Percentiles rank a stretch among this genome's conserved stretches.
Conservation (phyloP, 2,329 filamentous ascomycete genomes). For the Parastagonospora avenae region DNA sequence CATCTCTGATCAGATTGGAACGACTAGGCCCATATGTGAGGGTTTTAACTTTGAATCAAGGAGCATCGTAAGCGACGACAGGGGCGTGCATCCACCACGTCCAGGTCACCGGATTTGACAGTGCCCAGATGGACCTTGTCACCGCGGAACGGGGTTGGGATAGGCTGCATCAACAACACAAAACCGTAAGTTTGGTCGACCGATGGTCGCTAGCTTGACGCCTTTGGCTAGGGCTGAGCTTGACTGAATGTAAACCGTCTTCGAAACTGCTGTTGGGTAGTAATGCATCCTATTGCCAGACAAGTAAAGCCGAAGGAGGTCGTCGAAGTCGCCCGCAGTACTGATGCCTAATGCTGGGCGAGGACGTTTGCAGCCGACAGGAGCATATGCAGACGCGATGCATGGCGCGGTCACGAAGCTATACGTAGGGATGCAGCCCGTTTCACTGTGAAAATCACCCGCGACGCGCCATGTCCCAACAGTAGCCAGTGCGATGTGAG, state of each 20-base stretch:
- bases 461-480: background rate
- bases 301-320: too few species aligned
- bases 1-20: conserved; percentile 1
- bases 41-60: conserved; percentile 14
- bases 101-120: conserved; percentile 1
- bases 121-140: background rate
- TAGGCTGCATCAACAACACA: conserved; percentile 19
- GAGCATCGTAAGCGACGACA: conserved; percentile 18
- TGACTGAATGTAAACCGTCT: too few species aligned
- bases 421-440: too few species aligned
- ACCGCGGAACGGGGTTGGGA: conserved; percentile 5
- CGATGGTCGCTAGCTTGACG: background rate
- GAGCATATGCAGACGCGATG: too few species aligned
- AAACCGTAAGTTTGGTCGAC: conserved; percentile 18
- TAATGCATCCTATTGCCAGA: too few species aligned
- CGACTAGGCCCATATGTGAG: conserved; percentile 4
- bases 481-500: background rate
- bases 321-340: too few species aligned
- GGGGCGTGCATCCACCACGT: conserved; percentile 1
- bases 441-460: background rate
- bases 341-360: too few species aligned
- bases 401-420: too few species aligned
- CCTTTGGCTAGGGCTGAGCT: too few species aligned
- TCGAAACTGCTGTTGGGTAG: too few species aligned
- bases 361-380: too few species aligned